Percentiles rank a stretch among this genome's conserved stretches.
Conservation (phyloP, 306 rosid species). For the Rubus idaeus region DNA sequence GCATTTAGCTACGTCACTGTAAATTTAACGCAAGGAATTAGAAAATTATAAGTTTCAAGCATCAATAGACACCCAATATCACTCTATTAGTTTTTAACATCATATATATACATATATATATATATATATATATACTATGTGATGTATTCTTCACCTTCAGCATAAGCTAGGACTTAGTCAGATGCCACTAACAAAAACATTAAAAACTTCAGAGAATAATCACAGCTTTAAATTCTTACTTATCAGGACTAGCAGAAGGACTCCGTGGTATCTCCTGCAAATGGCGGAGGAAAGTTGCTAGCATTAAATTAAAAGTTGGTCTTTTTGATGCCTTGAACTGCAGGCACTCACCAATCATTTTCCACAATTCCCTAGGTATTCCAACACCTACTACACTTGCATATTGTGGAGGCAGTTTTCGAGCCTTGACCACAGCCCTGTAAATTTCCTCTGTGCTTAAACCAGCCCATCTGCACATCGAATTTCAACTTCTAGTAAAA, state of each 20-base stretch:
- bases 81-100: not conserved
- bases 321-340: slow-evolving; percentile 89
- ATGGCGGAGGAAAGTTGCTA: slow-evolving; percentile 88
- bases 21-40: slow-evolving; percentile 17
- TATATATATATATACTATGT: not conserved
- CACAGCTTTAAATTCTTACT: slow-evolving; percentile 51
- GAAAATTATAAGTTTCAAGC: slow-evolving; percentile 13
- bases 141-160: not conserved
- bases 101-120: not conserved
- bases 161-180: slow-evolving; percentile 21
- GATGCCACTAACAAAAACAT: slow-evolving; percentile 22
- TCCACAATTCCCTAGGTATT: slow-evolving; percentile 96
- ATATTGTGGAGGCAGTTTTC: slow-evolving; percentile 92
- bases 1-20: slow-evolving; percentile 63
- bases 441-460: slow-evolving; percentile 90
- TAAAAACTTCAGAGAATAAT: slow-evolving; percentile 10
- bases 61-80: not conserved
- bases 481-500: slow-evolving; percentile 34
- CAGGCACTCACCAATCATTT: slow-evolving; percentile 98
- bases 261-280: slow-evolving; percentile 94
- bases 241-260: slow-evolving; percentile 93
- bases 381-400: slow-evolving; percentile 99
- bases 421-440: slow-evolving; percentile 78
- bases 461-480: slow-evolving; percentile 89
- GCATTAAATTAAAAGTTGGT: slow-evolving; percentile 85